Base-by-base conservation (phyloP, 2,329 filamentous ascomycete genomes). In the Hymenoscyphus repandus region DNA sequence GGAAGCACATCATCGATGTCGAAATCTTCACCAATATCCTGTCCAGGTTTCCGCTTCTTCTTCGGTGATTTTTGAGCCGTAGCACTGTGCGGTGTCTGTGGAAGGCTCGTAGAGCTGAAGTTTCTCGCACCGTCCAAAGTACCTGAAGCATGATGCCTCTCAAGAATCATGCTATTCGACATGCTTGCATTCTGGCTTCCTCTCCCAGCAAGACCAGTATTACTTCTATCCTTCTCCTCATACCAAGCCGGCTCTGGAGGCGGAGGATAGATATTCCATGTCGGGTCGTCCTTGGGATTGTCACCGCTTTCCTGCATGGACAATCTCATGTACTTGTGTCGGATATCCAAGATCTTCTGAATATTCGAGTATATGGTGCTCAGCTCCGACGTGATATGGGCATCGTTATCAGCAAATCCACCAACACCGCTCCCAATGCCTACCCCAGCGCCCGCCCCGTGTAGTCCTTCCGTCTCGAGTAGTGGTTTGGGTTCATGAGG, bases 21-120 rank as follows among this genome's bases (percentile, higher is more conserved):
- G 65, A 99, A 99, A 66, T 97, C 92, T 64, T 91, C 88, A 10
- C 93, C 93, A 62, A 97, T 90, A 64, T 95, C 82, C 59, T 92
- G 80, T 2, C 92, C 92, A 60, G 88, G 87, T 68, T 96, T 97
- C 60, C 92, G 81, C 58, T 71, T 84, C 63, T 80, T 85, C 7
- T 73, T 70, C 22, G 74, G 71, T 43, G 72, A 67, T 52, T 76
- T 79, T 2, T 70, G 65, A 64, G 68, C 40, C 53, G 62, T 30
- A 61, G 69, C 49, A 55, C 49, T 42, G 39, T 63, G 56, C 66
- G 70, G 45, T 69, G 71, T 32, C 65, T 66, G 51, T 47, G 53
- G 42, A n/a, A 59, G 37, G 52, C 59, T 47, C 15, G 47, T 31
- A 31, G 57, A 52, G 41, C 50, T 56, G 34, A 53, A 33, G 34